Evolutionary conservation across 179 eudicot species (phyloP), one percentile per base, ranked within the genome.

Genomic region (Heliamphora pulchella): DNA sequence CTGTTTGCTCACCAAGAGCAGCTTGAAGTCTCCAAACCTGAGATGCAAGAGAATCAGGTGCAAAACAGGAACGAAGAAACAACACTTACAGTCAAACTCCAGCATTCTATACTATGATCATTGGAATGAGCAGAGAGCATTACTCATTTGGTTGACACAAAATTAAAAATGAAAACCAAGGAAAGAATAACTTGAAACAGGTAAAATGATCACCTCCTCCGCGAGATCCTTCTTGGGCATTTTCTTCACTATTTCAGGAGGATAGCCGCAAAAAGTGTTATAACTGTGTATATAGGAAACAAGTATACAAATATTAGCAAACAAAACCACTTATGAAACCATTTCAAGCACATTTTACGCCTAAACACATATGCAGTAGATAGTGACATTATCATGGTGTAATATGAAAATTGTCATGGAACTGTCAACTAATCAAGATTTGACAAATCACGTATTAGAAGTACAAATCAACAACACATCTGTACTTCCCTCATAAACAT

Each of bases 11-110:
- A 18, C 97, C 95, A 41, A 95, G 93, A 74, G 97, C 98, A 71
- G 97, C 97, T 86, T 95, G 98, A 84, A 95, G 91, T 86, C 95
- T 89, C 97, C 98, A 93, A 69, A 95, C 98, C 98, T 95, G 83
- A 64, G 41, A 82, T 55, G 41, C 70, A 65, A 72, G 54, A 81
- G 57, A 78, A 84, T 69, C 62, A 74, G 17, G 67, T 46, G 55
- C 54, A 71, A 9, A 20, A 18, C 31, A 51, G 55, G 72, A 71
- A 68, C 59, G 46, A 31, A 62, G 51, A 63, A 43, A 17, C 17
- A 48, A 43, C 17, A 54, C 17, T 20, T 22, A 43, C 1, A 54
- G n/a, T 15, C 18, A n/a, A 63, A 64, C 44, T 46, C 63, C 1
- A 10, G 17, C 44, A 57, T 44, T 17, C 17, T 13, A 2, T 4